phyloP scores from a whole-genome alignment of 2,329 filamentous ascomycete species.

The Aspergillus floridensis region DNA sequence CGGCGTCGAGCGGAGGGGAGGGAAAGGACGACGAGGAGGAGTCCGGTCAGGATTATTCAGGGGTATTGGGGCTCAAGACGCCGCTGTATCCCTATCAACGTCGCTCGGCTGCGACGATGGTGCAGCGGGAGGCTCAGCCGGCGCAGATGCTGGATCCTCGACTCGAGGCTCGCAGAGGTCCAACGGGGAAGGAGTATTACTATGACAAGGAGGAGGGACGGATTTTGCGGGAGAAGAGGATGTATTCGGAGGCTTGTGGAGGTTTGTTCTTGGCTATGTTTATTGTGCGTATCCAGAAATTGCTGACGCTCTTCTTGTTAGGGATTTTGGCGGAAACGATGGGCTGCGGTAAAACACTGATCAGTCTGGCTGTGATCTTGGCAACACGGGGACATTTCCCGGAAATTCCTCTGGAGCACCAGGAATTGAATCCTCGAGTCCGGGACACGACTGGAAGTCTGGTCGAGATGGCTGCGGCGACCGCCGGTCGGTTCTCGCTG shows the following conservation, averaged over 20 bases:
- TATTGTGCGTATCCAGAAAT: neutral
- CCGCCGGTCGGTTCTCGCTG: slow-evolving; percentile 63
- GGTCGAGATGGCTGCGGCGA: slow-evolving; percentile 71
- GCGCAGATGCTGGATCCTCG: slow-evolving; percentile 69
- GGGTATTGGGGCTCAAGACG: slow-evolving; percentile 49
- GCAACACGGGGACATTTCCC: slow-evolving; percentile 70
- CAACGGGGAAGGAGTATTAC: slow-evolving; percentile 64
- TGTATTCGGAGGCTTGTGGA: slow-evolving; percentile 71
- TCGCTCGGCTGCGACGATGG: slow-evolving; percentile 76
- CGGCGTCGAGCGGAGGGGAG: slow-evolving; percentile 1
- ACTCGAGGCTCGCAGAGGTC: slow-evolving; percentile 59
- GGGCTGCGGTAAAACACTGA: slow-evolving; percentile 78
- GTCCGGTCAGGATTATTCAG: slow-evolving; percentile 15
- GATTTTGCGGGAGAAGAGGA: slow-evolving; percentile 63
- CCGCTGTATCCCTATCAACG: slow-evolving; percentile 75
- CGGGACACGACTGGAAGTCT: slow-evolving; percentile 59
- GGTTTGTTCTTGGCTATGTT: slow-evolving; percentile 48
- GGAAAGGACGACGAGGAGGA: slow-evolving; percentile 3
- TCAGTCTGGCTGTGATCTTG: slow-evolving; percentile 73
- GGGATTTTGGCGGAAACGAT: slow-evolving; percentile 49
- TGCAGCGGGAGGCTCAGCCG: slow-evolving; percentile 72
- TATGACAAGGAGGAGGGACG: slow-evolving; percentile 64
- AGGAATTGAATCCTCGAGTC: slow-evolving; percentile 42
- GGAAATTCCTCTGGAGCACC: slow-evolving; percentile 62
- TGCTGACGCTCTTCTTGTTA: slow-evolving; percentile 13